These are phyloP conservation scores for Stylosanthes scabra DNA, from an alignment of 331 rosid species.

Conservation along the genomic window DNA sequence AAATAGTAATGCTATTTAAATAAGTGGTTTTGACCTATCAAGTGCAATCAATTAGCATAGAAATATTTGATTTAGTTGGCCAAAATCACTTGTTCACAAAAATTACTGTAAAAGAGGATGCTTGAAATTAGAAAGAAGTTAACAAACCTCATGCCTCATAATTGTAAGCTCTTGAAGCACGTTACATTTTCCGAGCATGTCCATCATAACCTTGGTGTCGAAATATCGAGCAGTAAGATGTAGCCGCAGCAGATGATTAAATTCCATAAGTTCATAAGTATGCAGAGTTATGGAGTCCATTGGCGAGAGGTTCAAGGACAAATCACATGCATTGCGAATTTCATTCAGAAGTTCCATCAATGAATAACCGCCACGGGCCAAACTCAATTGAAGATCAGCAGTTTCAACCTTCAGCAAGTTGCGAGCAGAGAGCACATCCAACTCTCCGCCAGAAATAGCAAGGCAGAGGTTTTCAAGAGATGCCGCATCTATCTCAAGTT, in stretches of 20 bases:
- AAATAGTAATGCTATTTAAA: no score
- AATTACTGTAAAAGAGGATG: no score
- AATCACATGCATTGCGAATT: neutral
- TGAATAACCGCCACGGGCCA: neutral
- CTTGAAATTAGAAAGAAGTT: neutral
- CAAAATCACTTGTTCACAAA: no score
- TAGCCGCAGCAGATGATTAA: neutral
- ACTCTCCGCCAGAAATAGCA: neutral
- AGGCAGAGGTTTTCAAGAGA: neutral
- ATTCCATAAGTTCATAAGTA: neutral
- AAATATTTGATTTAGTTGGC: no score
- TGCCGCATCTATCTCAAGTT: neutral
- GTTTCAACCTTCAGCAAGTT: neutral
- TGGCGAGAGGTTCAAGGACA: neutral
- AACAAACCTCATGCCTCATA: neutral
- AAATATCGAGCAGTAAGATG: neutral
- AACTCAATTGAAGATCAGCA: neutral
- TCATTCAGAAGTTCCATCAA: neutral
- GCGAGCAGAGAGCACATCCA: neutral
- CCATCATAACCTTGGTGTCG: neutral
- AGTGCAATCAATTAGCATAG: no score
- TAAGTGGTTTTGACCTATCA: no score
- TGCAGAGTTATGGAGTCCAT: neutral
- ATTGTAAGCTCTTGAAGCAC: neutral
- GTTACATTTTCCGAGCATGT: neutral